A percentile compares a stretch with the other conserved stretches of the same genome.
These are phyloP conservation scores for Guadua angustifolia DNA, from an alignment of 176 grass and related monocot species.

Conservation along the genomic window DNA sequence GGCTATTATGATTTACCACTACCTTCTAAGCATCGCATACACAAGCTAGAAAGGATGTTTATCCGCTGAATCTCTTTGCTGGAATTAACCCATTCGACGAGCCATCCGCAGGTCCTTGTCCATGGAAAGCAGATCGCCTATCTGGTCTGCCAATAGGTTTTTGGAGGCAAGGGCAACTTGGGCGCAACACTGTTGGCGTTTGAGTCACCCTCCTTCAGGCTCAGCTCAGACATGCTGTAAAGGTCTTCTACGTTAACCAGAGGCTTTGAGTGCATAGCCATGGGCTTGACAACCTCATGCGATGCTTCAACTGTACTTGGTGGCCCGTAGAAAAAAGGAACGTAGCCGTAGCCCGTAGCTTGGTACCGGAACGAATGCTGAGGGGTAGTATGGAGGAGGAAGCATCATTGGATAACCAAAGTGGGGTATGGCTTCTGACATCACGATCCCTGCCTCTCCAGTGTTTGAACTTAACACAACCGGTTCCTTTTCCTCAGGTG, in stretches of 20 bases:
- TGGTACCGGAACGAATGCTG: slow-evolving; percentile 41
- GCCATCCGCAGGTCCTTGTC: slow-evolving; percentile 31
- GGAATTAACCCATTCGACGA: slow-evolving; percentile 47
- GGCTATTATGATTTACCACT: slow-evolving; percentile 28
- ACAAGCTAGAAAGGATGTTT: slow-evolving; percentile 41
- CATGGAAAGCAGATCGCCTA: slow-evolving; percentile 74
- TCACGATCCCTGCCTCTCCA: slow-evolving; percentile 33
- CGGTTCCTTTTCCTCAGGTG: slow-evolving; percentile 28
- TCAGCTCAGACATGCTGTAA: slow-evolving; percentile 58
- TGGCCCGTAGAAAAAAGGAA: slow-evolving; percentile 42
- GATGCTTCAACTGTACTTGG: slow-evolving; percentile 41
- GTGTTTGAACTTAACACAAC: slow-evolving; percentile 22
- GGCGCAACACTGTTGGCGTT: slow-evolving; percentile 8
- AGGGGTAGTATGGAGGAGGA: slow-evolving; percentile 45
- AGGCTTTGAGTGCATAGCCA: slow-evolving; percentile 53
- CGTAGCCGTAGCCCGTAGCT: slow-evolving; percentile 50
- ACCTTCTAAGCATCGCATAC: slow-evolving; percentile 47
- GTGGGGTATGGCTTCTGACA: slow-evolving; percentile 48
- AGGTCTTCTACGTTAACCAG: slow-evolving; percentile 54
- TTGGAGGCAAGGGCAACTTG: slow-evolving; percentile 37
- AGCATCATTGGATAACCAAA: slow-evolving; percentile 56
- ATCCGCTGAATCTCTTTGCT: slow-evolving; percentile 25
- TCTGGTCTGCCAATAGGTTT: slow-evolving; percentile 43
- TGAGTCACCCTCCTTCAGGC: slow-evolving; percentile 51
- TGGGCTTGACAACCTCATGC: slow-evolving; percentile 58